Conservation (phyloP, 129 eudicot species). For the Saposhnikovia divaricata region DNA sequence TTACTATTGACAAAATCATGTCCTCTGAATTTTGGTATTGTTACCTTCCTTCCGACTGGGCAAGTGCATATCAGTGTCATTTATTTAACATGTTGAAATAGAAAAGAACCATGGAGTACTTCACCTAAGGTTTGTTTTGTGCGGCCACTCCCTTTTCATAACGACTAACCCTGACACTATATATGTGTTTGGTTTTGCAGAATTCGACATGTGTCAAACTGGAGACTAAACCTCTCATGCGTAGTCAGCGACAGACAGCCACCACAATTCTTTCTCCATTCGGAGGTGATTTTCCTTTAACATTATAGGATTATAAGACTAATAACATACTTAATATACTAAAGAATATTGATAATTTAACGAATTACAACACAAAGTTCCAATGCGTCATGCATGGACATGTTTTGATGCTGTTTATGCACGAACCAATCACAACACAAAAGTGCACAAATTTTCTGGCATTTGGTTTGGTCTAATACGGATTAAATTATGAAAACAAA, state of each 20-base stretch:
- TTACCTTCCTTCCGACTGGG: too few relatives aligned
- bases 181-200: background rate
- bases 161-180: background rate
- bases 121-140: too few relatives aligned
- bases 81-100: background rate
- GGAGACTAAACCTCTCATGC: background rate
- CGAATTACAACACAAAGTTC: too few relatives aligned
- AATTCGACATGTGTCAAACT: background rate
- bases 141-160: background rate
- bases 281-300: background rate
- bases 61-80: too few relatives aligned
- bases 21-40: too few relatives aligned
- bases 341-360: too few relatives aligned
- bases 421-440: too few relatives aligned
- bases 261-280: background rate
- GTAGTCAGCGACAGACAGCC: background rate
- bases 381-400: too few relatives aligned
- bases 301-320: background rate
- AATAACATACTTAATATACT: background rate
- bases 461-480: background rate
- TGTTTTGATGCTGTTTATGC: too few relatives aligned
- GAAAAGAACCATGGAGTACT: background rate
- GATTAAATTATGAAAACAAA: background rate
- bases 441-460: too few relatives aligned
- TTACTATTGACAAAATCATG: background rate